These are phyloP conservation scores for Hortaea werneckii DNA, from an alignment of 2,329 filamentous ascomycete species.

Conservation along the genomic window DNA sequence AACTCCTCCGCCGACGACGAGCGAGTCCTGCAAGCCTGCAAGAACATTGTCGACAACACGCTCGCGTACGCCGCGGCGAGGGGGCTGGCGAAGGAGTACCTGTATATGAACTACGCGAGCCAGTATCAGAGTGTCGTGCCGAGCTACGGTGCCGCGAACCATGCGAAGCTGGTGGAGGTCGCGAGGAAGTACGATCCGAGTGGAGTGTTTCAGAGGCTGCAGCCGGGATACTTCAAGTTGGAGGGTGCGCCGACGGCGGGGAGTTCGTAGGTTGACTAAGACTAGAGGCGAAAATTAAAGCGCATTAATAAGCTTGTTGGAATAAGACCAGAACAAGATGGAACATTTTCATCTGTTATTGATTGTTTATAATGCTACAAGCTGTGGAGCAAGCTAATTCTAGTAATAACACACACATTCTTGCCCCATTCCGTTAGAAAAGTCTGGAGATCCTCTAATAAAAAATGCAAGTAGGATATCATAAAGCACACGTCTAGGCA, in stretches of 20 bases:
- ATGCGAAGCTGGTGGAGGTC: slow-evolving; percentile 9
- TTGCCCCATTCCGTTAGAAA: no score
- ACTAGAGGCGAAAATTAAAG: no score
- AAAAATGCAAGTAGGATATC: no score
- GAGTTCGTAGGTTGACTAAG: no score
- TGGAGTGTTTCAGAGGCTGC: slow-evolving; percentile 13
- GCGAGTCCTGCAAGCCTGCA: slow-evolving; percentile 6
- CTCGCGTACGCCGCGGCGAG: neutral
- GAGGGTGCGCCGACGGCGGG: neutral
- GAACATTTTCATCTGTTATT: no score
- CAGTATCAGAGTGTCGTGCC: slow-evolving; percentile 12
- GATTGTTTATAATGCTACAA: no score
- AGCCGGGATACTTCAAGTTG: slow-evolving; percentile 14
- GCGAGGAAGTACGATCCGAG: slow-evolving; percentile 11
- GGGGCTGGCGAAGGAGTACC: slow-evolving; percentile 5
- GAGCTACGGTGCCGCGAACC: slow-evolving; percentile 12
- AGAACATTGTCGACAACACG: slow-evolving; percentile 6
- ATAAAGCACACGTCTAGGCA: no score
- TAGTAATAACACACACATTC: no score
- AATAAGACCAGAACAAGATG: no score
- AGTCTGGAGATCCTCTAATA: no score
- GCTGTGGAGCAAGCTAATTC: no score
- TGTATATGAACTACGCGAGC: slow-evolving; percentile 15
- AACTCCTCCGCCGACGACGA: slow-evolving; percentile 11
- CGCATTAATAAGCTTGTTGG: no score